Evolutionary conservation across 805 yeast genomes (phyloP).

Genomic region (Candida schatavii): DNA sequence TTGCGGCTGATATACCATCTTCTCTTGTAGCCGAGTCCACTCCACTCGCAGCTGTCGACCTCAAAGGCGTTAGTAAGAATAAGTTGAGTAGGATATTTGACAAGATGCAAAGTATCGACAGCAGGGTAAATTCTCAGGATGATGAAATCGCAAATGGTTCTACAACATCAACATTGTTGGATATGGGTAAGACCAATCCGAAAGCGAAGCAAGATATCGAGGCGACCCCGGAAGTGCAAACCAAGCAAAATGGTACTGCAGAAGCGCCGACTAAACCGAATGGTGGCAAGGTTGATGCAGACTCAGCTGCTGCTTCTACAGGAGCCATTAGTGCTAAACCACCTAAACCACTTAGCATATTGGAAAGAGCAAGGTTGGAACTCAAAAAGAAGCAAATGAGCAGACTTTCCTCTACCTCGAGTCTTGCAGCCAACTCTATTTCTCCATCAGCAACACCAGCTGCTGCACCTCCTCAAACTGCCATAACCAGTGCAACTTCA

Average conservation of each 20-base stretch:
- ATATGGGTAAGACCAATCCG: too few species aligned
- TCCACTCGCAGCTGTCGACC: too few species aligned
- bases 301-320: too few species aligned
- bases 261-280: slow-evolving; percentile 1
- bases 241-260: neutral
- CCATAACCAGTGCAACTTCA: neutral
- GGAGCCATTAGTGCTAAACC: too few species aligned
- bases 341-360: slow-evolving; percentile 1
- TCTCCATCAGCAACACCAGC: neutral
- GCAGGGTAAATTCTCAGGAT: slow-evolving; percentile 10
- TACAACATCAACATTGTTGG: too few species aligned
- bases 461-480: neutral
- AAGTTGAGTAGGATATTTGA: slow-evolving; percentile 17
- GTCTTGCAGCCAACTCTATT: neutral
- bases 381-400: slow-evolving; percentile 1
- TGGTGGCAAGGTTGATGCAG: too few species aligned
- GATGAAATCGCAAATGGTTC: too few species aligned
- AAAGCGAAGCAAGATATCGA: neutral
- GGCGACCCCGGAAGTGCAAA: neutral
- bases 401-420: neutral
- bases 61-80: slow-evolving; percentile 7
- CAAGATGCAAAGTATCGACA: slow-evolving; percentile 22
- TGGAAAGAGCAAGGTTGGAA: slow-evolving; percentile 3
- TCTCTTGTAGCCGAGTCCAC: neutral
- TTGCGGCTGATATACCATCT: neutral